Conservation (phyloP, 1,284 basidiomycete species). For the Rhodotorula sp. region DNA sequence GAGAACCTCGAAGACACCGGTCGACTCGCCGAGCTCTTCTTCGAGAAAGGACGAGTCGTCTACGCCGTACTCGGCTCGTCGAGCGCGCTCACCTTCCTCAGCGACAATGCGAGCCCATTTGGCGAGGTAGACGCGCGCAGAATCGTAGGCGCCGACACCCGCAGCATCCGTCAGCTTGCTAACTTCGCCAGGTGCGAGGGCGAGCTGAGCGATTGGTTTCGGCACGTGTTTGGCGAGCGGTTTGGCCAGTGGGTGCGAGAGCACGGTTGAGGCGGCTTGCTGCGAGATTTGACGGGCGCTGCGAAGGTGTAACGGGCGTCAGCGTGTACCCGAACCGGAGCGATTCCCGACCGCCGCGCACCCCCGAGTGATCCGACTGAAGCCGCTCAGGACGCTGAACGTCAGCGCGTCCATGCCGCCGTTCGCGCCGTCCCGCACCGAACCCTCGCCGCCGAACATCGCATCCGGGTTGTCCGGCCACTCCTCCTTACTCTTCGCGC, state of each 20-base stretch:
- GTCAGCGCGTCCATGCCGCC: constrained; percentile 46
- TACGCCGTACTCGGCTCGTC: constrained; percentile 62
- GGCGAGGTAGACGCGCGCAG: constrained; percentile 91
- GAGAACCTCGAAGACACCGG: constrained; percentile 86
- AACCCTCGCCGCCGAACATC: neutral
- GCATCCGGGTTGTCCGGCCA: constrained; percentile 33
- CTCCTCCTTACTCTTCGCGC: constrained; percentile 1
- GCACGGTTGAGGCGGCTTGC: constrained; percentile 80
- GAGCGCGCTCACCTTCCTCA: constrained; percentile 86
- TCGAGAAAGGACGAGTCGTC: constrained; percentile 48
- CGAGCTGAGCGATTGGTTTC: constrained; percentile 80
- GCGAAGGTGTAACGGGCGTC: constrained; percentile 46
- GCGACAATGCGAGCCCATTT: constrained; percentile 95
- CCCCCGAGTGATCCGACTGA: constrained; percentile 44
- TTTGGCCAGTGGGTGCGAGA: constrained; percentile 88
- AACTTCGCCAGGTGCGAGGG: constrained; percentile 52
- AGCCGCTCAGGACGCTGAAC: constrained; percentile 46
- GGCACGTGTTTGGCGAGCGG: constrained; percentile 91
- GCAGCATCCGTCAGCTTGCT: constrained; percentile 60
- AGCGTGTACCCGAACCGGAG: too few species aligned
- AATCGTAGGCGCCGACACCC: constrained; percentile 79
- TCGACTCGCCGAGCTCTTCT: constrained; percentile 65
- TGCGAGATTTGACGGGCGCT: constrained; percentile 56
- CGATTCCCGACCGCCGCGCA: too few species aligned
- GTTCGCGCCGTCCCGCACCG: neutral